A percentile compares a stretch with the other conserved stretches of the same genome.
phyloP scores from a whole-genome alignment of 176 grass and related monocot species.

The Poa pratensis region DNA sequence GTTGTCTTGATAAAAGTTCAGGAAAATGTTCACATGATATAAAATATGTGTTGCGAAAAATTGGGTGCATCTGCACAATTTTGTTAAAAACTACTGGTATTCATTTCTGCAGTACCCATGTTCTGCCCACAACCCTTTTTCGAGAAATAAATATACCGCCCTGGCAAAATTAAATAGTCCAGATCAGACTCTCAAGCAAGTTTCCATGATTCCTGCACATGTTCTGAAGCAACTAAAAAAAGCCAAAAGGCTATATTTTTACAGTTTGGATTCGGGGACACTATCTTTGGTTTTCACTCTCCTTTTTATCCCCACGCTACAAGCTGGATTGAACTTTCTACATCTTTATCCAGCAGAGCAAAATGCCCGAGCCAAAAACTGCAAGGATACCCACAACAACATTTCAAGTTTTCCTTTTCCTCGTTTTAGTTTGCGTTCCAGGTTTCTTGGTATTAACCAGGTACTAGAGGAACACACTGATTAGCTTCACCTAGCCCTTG shows the following conservation, averaged over 20 bases:
- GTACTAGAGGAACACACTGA: neutral
- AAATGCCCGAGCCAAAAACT: neutral
- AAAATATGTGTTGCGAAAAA: no score
- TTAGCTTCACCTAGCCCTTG: slow-evolving; percentile 35
- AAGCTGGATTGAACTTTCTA: neutral
- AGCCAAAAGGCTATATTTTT: neutral
- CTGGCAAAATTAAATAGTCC: neutral
- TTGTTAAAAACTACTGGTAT: neutral
- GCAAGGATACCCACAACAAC: neutral
- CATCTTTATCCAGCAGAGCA: neutral
- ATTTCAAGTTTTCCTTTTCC: neutral
- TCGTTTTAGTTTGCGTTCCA: neutral
- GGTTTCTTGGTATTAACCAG: slow-evolving; percentile 18
- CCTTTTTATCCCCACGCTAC: slow-evolving; percentile 10
- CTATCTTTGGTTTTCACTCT: neutral
- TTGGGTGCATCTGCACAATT: no score
- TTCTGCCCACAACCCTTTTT: neutral
- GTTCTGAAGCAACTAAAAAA: neutral
- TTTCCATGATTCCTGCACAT: neutral
- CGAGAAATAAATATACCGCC: neutral
- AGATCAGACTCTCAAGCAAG: neutral
- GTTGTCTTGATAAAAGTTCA: neutral
- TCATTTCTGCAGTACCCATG: neutral
- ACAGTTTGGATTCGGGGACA: neutral
- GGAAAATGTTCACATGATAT: neutral